Evolutionary conservation across 495 filamentous ascomycete genomes (phyloP), one percentile per base, ranked within the genome.

Genomic region (Neurospora sp.): DNA sequence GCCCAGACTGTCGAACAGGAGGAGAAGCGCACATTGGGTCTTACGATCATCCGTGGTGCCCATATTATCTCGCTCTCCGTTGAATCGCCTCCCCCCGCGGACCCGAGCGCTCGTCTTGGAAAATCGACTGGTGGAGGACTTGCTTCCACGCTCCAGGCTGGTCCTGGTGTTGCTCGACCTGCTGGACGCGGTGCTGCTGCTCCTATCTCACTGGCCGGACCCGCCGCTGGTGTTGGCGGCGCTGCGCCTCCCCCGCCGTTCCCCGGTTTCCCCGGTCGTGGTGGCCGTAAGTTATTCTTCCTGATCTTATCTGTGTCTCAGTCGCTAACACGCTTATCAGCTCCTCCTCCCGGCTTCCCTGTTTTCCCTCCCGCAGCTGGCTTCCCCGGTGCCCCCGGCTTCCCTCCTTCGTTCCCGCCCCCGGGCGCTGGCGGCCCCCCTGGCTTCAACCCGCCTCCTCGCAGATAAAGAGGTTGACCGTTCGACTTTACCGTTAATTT

Each of bases 61-160:
- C 90, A 96, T 76, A 95, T 99, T 68, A 90, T 98, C 61, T 96
- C 94, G 37, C 89, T 96, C 74, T 97, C 96, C 3, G 95, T 98
- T 71, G 96, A 98, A 76, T 96, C 94, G 74, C 95, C 96, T 41
- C 96, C 96, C n/a, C 94, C 96, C 31, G 92, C 94, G 72, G 96
- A 99, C 78, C 94, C 94, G 39, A 92, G 94, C 75, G 90, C 95
- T 39, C 90, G 96, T 82, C 86, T 99, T 70, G 96, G 94, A 73
- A 89, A 91, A 77, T 86, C 88, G 73, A 92, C 90, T 38, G 86
- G 92, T 39, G 89, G 88, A 73, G 92, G 90, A 42, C 83, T 90
- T 53, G 82, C 87, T 14, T 86, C 90, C 20, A 89, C 92, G 68
- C 85, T 97, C 74, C 85, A 89, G 45, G 88, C 95, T 75, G 96